Percentiles rank a stretch among this genome's conserved stretches.
Conservation (phyloP, 345 rosid genomes). For the Triadica sebifera region DNA sequence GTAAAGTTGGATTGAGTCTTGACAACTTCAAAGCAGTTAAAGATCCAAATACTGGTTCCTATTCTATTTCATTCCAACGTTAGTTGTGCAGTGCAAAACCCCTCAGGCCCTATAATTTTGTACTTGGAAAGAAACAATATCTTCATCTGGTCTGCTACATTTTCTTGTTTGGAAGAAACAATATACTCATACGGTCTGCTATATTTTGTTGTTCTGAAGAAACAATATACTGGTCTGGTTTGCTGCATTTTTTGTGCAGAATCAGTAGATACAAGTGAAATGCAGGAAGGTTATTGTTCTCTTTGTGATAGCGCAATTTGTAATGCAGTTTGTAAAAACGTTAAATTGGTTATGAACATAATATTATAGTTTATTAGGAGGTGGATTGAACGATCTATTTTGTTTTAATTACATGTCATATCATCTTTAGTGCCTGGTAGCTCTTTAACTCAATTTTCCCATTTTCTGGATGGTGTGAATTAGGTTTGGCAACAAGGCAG, state of each 20-base stretch:
- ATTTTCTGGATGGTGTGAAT: no score
- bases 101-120: not conserved
- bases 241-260: not conserved
- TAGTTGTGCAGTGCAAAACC: conserved; percentile 16
- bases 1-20: conserved; percentile 83
- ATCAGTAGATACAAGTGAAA: not conserved
- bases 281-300: not conserved
- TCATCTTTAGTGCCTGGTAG: no score
- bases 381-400: no score
- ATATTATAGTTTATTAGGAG: not conserved
- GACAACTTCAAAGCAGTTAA: conserved; percentile 95
- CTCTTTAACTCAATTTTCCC: no score
- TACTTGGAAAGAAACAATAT: not conserved
- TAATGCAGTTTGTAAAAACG: conserved; percentile 9
- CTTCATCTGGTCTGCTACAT: not conserved
- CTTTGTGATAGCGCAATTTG: not conserved
- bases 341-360: not conserved
- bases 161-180: not conserved
- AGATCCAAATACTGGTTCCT: conserved; percentile 93
- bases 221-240: not conserved
- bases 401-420: no score
- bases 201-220: not conserved
- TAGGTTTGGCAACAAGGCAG: no score
- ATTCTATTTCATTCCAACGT: conserved; percentile 75
- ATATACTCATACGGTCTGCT: not conserved